phyloP scores from a whole-genome alignment of 805 yeast species.

The Candida coleopterorum region DNA sequence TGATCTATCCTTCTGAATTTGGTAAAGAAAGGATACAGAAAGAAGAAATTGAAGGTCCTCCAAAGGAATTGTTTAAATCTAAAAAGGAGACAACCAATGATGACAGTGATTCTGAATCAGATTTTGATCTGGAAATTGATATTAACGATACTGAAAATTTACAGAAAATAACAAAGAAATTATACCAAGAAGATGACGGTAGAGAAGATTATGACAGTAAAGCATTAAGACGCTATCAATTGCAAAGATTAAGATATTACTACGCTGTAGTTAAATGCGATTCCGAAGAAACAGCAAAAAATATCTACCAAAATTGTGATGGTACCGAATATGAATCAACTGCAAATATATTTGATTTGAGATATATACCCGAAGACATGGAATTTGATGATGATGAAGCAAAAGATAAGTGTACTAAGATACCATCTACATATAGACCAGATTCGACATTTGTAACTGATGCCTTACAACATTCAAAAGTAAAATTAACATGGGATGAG shows the following conservation, averaged over 20 bases:
- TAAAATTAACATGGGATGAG: slow-evolving; percentile 96
- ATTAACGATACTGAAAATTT: slow-evolving; percentile 42
- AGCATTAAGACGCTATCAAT: slow-evolving; percentile 81
- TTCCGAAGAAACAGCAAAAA: slow-evolving; percentile 60
- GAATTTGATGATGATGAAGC: slow-evolving; percentile 71
- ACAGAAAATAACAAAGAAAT: slow-evolving; percentile 61
- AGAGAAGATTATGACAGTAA: slow-evolving; percentile 80
- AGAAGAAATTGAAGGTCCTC: slow-evolving; percentile 91
- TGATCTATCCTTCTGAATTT: slow-evolving; percentile 82
- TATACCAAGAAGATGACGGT: slow-evolving; percentile 78
- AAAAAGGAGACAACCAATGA: slow-evolving; percentile 23
- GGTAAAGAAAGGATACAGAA: slow-evolving; percentile 89
- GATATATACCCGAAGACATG: slow-evolving; percentile 93
- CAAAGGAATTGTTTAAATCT: slow-evolving; percentile 68
- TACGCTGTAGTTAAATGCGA: slow-evolving; percentile 90
- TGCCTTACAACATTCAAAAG: slow-evolving; percentile 94
- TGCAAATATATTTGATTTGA: slow-evolving; percentile 86
- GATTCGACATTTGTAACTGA: slow-evolving; percentile 75
- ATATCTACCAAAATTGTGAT: slow-evolving; percentile 82
- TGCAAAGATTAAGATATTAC: slow-evolving; percentile 87
- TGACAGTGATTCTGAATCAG: slow-evolving; percentile 27
- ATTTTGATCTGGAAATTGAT: slow-evolving; percentile 36
- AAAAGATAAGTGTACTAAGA: slow-evolving; percentile 62
- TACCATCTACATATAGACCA: slow-evolving; percentile 81
- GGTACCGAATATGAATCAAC: slow-evolving; percentile 95